Conservation (phyloP, 768 basidiomycete species). For the Gyrodon lividus region DNA sequence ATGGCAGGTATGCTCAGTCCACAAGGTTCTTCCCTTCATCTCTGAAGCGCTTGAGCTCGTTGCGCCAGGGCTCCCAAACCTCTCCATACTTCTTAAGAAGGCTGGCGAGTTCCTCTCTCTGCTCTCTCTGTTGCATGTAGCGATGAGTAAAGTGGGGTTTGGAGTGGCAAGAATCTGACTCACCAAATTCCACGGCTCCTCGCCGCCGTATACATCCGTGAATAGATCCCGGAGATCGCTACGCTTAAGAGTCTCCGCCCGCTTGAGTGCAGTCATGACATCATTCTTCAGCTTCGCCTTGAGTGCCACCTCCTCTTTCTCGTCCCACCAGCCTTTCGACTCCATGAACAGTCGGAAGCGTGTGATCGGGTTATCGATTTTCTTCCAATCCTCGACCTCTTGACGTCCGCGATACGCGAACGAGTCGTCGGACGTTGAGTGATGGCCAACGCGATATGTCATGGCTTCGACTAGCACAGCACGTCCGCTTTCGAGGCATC, state of each 20-base stretch:
- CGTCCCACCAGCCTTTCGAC: constrained; percentile 81
- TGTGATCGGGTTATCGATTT: constrained; percentile 84
- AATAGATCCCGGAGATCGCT: constrained; percentile 79
- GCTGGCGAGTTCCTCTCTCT: constrained; percentile 71
- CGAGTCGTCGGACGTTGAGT: constrained; percentile 94
- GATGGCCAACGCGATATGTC: constrained; percentile 93
- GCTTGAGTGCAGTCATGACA: constrained; percentile 76
- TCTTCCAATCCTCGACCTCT: constrained; percentile 90
- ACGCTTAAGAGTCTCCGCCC: constrained; percentile 68
- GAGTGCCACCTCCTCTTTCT: constrained; percentile 67
- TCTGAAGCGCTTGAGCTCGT: constrained; percentile 74
- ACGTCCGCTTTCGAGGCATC: constrained; percentile 74
- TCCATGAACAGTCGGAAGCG: constrained; percentile 88
- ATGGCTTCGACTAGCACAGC: constrained; percentile 88
- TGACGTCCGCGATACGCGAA: constrained; percentile 88
- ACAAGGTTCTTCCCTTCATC: constrained; percentile 64
- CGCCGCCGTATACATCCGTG: constrained; percentile 83
- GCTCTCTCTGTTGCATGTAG: constrained; percentile 59
- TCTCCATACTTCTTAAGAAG: constrained; percentile 84
- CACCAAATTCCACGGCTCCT: constrained; percentile 83
- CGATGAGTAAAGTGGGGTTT: not conserved
- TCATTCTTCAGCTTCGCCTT: constrained; percentile 67
- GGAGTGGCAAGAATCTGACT: constrained; percentile 30
- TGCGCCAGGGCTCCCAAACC: constrained; percentile 84
- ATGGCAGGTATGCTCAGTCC: constrained; percentile 20